These are phyloP conservation scores for Pseudogymnoascus sp. DNA, from an alignment of 2,329 filamentous ascomycete species.

Conservation along the genomic window DNA sequence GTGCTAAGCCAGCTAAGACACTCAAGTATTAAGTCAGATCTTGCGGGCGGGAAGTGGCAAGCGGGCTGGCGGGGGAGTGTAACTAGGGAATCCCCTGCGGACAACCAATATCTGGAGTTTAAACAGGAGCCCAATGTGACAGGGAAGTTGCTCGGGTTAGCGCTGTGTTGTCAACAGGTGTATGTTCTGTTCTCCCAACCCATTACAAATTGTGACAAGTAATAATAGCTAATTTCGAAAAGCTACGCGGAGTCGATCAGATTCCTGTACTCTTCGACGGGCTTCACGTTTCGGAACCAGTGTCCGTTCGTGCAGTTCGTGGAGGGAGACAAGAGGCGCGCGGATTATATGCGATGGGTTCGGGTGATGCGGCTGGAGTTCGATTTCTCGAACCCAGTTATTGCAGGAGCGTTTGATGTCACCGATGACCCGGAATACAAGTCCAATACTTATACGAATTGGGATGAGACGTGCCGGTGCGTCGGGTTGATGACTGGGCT, in stretches of 20 bases:
- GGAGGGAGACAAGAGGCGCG: background rate
- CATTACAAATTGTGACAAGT: background rate
- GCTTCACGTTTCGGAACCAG: background rate
- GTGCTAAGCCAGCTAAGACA: background rate
- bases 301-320: background rate
- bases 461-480: background rate
- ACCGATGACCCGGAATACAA: too few relatives aligned
- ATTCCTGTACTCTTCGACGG: background rate
- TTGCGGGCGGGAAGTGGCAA: background rate
- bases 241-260: background rate
- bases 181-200: background rate
- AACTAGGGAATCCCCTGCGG: background rate
- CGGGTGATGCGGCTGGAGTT: background rate
- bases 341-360: background rate
- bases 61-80: background rate
- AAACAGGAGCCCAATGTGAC: background rate
- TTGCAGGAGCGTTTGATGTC: background rate
- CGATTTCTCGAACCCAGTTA: background rate
- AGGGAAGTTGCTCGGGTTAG: background rate
- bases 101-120: background rate
- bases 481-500: background rate
- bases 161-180: background rate
- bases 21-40: too few relatives aligned
- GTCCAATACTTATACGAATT: too few relatives aligned
- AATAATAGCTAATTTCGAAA: background rate